A percentile compares a stretch with the other conserved stretches of the same genome.
These are phyloP conservation scores for Phytopythium oedochilum DNA, from an alignment of 352 stramenopile genomes.

Conservation along the genomic window DNA sequence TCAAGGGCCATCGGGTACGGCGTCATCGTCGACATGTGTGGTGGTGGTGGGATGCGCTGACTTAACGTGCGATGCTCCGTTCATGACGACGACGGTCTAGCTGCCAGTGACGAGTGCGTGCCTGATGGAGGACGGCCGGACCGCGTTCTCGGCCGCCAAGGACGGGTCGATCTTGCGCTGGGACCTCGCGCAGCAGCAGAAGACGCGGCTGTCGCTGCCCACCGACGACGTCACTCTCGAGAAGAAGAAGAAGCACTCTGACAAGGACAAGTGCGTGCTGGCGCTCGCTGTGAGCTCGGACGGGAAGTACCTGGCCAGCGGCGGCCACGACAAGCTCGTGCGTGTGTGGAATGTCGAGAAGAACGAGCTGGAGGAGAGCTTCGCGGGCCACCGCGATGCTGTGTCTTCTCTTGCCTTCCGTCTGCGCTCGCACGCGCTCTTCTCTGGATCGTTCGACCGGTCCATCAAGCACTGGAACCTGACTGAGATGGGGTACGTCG, in stretches of 20 bases:
- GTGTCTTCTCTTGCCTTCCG: constrained; percentile 87
- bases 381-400: constrained; percentile 87
- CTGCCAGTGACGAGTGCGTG: constrained; percentile 88
- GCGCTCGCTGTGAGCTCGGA: constrained; percentile 88
- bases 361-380: constrained; percentile 80
- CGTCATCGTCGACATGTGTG: constrained; percentile 1
- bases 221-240: constrained; percentile 46
- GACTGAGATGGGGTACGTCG: constrained; percentile 93
- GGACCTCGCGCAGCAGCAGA: constrained; percentile 79
- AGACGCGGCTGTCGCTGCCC: constrained; percentile 58
- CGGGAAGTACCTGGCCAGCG: constrained; percentile 89
- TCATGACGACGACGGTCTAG: constrained; percentile 15
- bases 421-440: constrained; percentile 86
- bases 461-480: constrained; percentile 96
- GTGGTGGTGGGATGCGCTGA: neutral
- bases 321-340: constrained; percentile 89
- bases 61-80: neutral
- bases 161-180: constrained; percentile 91
- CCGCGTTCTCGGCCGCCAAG: constrained; percentile 89
- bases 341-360: constrained; percentile 85
- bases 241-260: constrained; percentile 49
- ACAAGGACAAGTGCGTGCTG: constrained; percentile 81
- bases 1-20: constrained; percentile 52
- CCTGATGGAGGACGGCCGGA: constrained; percentile 85
- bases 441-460: constrained; percentile 90